A percentile compares a stretch with the other conserved stretches of the same genome.
Evolutionary conservation across 345 rosid species (phyloP).

Genomic region (Orychophragmus violaceus): DNA sequence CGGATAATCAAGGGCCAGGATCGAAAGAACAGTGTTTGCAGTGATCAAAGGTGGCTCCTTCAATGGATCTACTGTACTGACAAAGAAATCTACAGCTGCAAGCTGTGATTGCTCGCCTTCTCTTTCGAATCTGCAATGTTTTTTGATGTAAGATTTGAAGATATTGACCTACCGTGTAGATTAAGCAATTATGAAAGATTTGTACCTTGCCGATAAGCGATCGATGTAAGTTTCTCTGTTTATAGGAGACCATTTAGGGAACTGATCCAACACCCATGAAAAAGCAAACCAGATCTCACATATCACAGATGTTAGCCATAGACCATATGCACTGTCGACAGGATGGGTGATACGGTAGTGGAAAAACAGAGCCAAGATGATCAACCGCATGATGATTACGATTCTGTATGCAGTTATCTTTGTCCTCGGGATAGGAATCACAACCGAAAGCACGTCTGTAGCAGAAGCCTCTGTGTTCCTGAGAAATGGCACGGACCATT

Average conservation of each 20-base stretch:
- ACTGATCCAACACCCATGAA: slow-evolving; percentile 99
- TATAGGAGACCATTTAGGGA: slow-evolving; percentile 94
- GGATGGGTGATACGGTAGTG: slow-evolving; percentile 87
- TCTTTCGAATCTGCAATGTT: slow-evolving; percentile 64
- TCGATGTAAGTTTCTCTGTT: slow-evolving; percentile 62
- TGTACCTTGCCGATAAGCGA: slow-evolving; percentile 72
- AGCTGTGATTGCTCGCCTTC: slow-evolving; percentile 81
- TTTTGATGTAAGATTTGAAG: not conserved
- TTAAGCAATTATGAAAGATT: not conserved
- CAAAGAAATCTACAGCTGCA: slow-evolving; percentile 93
- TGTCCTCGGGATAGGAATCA: slow-evolving; percentile 57
- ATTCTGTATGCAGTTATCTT: slow-evolving; percentile 73
- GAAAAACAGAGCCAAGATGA: slow-evolving; percentile 88
- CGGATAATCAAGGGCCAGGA: slow-evolving; percentile 91
- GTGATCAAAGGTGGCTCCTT: slow-evolving; percentile 98
- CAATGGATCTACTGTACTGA: slow-evolving; percentile 95
- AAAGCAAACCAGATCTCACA: slow-evolving; percentile 99
- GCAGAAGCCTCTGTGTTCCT: slow-evolving; percentile 53
- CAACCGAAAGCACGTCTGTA: slow-evolving; percentile 56
- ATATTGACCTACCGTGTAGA: not conserved
- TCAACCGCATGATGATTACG: slow-evolving; percentile 65
- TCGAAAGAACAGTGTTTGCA: slow-evolving; percentile 91
- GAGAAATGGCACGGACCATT: slow-evolving; percentile 10
- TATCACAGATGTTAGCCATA: slow-evolving; percentile 95
- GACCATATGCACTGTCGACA: slow-evolving; percentile 73